Percentiles rank a stretch among this genome's conserved stretches.
Evolutionary conservation across 2,329 filamentous ascomycete genomes (phyloP).

Genomic region (Alternaria burnsii): DNA sequence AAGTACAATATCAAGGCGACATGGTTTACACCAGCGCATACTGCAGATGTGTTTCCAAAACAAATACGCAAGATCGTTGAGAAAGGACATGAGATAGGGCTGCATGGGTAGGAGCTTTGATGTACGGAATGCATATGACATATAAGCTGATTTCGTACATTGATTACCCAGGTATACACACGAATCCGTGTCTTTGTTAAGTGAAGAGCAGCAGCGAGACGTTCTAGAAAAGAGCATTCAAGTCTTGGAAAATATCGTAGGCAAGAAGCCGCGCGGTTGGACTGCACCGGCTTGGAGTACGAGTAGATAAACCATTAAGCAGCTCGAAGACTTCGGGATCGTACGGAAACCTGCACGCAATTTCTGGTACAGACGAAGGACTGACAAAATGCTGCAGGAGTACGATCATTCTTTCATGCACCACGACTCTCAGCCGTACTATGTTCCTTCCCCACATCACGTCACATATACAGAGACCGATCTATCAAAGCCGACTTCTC

Average conservation of each 20-base stretch:
- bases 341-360: conserved; percentile 16
- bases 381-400: conserved; percentile 49
- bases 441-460: conserved; percentile 39
- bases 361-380: neutral
- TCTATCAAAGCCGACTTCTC: conserved; percentile 38
- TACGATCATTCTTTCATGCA: conserved; percentile 62
- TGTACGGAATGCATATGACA: neutral
- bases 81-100: conserved; percentile 54
- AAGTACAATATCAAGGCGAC: conserved; percentile 55
- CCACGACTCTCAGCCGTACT: conserved; percentile 57
- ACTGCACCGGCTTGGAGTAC: conserved; percentile 57
- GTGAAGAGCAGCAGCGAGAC: conserved; percentile 55
- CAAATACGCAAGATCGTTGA: conserved; percentile 57
- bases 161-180: conserved; percentile 47
- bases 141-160: neutral
- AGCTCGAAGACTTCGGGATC: conserved; percentile 55
- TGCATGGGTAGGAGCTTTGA: conserved; percentile 34
- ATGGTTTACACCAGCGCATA: conserved; percentile 55
- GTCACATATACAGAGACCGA: conserved; percentile 56
- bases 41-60: conserved; percentile 59
- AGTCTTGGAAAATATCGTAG: conserved; percentile 50
- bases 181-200: conserved; percentile 47
- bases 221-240: conserved; percentile 52
- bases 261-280: conserved; percentile 54
- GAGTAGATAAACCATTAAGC: conserved; percentile 48